Evolutionary conservation across 1,284 basidiomycete species (phyloP).

Genomic region (Exobasidium cylindrosporum): DNA sequence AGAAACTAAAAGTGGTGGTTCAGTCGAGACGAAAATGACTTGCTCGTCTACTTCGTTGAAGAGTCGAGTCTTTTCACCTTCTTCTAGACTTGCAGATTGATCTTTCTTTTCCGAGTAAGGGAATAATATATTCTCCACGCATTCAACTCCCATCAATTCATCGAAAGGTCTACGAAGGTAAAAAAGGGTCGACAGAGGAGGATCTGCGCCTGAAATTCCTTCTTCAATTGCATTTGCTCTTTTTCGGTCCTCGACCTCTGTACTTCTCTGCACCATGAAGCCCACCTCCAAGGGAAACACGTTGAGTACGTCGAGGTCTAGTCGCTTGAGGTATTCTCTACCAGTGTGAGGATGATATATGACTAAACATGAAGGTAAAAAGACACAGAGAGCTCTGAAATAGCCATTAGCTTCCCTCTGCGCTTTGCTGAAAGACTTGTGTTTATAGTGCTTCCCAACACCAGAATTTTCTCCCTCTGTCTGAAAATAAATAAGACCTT

Average conservation of each 20-base stretch:
- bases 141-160: conserved; percentile 30
- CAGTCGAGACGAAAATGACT: conserved; percentile 9
- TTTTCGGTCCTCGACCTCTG: conserved; percentile 27
- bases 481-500: no score
- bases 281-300: conserved; percentile 26
- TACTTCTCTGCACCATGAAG: conserved; percentile 36
- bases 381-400: conserved; percentile 35
- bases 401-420: neutral
- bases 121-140: neutral
- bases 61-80: neutral
- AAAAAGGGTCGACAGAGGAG: conserved; percentile 35
- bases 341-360: conserved; percentile 38
- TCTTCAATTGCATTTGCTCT: neutral
- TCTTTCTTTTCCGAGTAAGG: neutral
- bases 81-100: neutral
- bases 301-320: conserved; percentile 23
- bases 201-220: neutral
- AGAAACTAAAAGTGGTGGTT: neutral
- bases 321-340: conserved; percentile 32
- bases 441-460: neutral
- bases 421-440: neutral
- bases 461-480: neutral
- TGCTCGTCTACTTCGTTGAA: conserved; percentile 9
- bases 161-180: conserved; percentile 41
- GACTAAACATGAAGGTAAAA: conserved; percentile 35